phyloP scores from a whole-genome alignment of 495 filamentous ascomycete genomes.

The Podospora australis region DNA sequence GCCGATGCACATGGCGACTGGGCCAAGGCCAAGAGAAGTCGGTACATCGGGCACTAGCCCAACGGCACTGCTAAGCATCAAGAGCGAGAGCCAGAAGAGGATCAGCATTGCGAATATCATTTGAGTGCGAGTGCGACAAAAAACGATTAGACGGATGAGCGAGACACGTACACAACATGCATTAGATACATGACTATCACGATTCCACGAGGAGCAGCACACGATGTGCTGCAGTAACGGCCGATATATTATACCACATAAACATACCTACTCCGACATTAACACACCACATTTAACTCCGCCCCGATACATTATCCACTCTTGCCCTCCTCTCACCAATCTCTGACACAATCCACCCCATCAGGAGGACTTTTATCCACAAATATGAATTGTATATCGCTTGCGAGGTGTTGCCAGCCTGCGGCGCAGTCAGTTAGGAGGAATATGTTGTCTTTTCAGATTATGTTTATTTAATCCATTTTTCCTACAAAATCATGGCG shows the following conservation, averaged over 20 bases:
- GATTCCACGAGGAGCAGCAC: background rate
- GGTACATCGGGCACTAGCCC: conserved; percentile 18
- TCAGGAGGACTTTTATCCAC: too few relatives aligned
- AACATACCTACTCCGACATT: background rate
- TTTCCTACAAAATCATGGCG: too few relatives aligned
- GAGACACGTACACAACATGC: background rate
- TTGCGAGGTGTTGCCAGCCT: too few relatives aligned
- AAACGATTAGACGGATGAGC: conserved; percentile 2
- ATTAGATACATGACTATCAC: background rate
- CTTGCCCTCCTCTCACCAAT: too few relatives aligned
- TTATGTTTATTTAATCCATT: too few relatives aligned
- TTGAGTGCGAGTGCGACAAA: conserved; percentile 24
- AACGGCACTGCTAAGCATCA: conserved; percentile 19
- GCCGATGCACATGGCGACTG: background rate
- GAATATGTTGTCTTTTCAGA: too few relatives aligned
- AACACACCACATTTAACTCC: background rate
- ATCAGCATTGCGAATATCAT: conserved; percentile 83
- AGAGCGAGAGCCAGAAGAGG: conserved; percentile 44
- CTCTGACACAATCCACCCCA: too few relatives aligned
- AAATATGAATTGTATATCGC: too few relatives aligned
- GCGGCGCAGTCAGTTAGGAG: too few relatives aligned
- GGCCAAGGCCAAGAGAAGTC: too few relatives aligned
- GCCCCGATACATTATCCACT: too few relatives aligned
- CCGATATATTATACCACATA: background rate
- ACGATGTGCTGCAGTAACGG: background rate